Base-by-base conservation (phyloP, 1,284 basidiomycete genomes). In the Ceratobasidium sp. region DNA sequence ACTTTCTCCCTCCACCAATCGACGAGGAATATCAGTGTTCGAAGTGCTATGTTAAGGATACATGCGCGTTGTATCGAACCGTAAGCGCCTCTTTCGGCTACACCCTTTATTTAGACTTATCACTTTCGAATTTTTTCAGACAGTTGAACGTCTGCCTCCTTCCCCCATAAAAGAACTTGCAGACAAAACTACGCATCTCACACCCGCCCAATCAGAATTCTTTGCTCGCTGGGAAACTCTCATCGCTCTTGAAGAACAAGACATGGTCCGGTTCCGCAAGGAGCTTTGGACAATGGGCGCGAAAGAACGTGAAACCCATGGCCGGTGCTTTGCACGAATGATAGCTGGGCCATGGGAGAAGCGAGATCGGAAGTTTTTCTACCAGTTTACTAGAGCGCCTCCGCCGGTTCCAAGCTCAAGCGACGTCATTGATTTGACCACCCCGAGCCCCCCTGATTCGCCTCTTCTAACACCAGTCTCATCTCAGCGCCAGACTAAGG, bases 281-380 rank as follows among this genome's bases (percentile, higher is more conserved):
- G 96, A 99, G 79, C 85, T 99, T 8, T 99, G 97, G 97, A 97
- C 94, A 0, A 89, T 98, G 87, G 87, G 88, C 6, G 94, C 95
- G 0, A 82, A 81, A 2, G 90, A 94, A 76, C 87, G 98, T 55
- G 93, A 96, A 80, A 85, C 83, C 69, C 87, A 86, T 58, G 96
- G 96, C 0, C 84, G 94, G 74, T 95, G 94, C 78, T 93, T 97
- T 77, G 85, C 87, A 59, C 83, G 87, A 72, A 96, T 98, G 95
- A 80, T 88, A 43, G 32, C 75, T 77, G 30, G 58, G 43, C 63
- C 64, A 49, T 21, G 35, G n/a, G 44, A 58, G 32, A 63, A 54
- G 55, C 43, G 26, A 43, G 50, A 50, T 21, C 52, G 66, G n/a
- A 70, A 70, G 47, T 70, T 55, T 26, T 23, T 70, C 3, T 70